A percentile compares a stretch with the other conserved stretches of the same genome.
Evolutionary conservation across 331 rosid species (phyloP).

Genomic region (Malus hybrid): DNA sequence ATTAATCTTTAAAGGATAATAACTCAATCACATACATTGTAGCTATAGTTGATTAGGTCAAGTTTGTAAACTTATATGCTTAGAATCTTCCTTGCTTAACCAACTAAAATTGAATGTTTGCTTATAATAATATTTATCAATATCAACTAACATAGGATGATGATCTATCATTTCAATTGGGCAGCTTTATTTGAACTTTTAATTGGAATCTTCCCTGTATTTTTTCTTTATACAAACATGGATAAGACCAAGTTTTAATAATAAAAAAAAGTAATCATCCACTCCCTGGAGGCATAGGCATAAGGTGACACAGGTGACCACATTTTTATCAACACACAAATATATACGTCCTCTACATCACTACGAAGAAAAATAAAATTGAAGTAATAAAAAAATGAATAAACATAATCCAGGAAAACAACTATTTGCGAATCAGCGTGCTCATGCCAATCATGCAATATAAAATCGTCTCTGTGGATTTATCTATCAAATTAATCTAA

Average conservation of each 20-base stretch:
- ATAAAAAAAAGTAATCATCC: too few relatives aligned
- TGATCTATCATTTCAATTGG: background rate
- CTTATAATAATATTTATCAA: background rate
- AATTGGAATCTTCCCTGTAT: background rate
- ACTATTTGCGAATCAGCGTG: too few relatives aligned
- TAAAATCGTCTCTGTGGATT: too few relatives aligned
- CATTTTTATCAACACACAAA: background rate
- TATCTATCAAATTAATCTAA: too few relatives aligned
- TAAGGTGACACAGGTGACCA: background rate
- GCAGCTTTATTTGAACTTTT: background rate
- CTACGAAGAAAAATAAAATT: too few relatives aligned
- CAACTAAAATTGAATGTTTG: background rate
- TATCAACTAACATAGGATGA: background rate
- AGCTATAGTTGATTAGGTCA: background rate
- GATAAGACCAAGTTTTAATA: background rate
- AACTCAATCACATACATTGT: background rate
- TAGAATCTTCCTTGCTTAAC: background rate
- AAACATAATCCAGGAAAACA: too few relatives aligned
- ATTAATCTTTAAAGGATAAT: background rate
- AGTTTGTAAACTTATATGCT: background rate
- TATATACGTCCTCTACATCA: too few relatives aligned
- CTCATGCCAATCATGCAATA: too few relatives aligned
- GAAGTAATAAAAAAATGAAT: too few relatives aligned
- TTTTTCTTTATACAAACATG: background rate
- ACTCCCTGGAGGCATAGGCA: too few relatives aligned